phyloP scores from a whole-genome alignment of 768 basidiomycete species.

The Termitomyces sp. region DNA sequence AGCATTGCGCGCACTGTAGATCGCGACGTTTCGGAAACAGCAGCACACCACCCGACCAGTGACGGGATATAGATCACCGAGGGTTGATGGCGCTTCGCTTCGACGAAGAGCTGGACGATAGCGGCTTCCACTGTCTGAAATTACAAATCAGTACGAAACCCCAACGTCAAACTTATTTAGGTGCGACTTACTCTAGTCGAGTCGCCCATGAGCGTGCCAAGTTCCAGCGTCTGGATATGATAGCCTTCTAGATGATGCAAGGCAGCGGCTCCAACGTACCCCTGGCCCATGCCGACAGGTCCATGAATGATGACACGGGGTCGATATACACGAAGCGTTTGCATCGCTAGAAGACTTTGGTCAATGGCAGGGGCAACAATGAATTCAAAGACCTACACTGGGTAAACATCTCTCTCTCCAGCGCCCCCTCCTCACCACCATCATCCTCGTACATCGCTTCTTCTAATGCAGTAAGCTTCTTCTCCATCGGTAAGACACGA shows the following conservation, averaged over 20 bases:
- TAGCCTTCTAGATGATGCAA: conserved; percentile 94
- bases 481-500: conserved; percentile 72
- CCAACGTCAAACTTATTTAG: background rate
- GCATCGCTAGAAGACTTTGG: conserved; percentile 59
- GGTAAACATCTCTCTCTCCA: conserved; percentile 84
- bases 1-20: conserved; percentile 87
- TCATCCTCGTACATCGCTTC: conserved; percentile 92
- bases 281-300: conserved; percentile 82
- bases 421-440: conserved; percentile 68
- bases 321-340: conserved; percentile 84
- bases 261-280: conserved; percentile 83
- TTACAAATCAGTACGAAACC: background rate
- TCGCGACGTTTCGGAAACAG: conserved; percentile 79
- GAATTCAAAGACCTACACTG: conserved; percentile 50
- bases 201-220: conserved; percentile 85
- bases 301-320: conserved; percentile 86
- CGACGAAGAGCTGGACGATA: conserved; percentile 91
- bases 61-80: conserved; percentile 95
- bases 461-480: conserved; percentile 80
- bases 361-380: background rate
- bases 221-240: conserved; percentile 89
- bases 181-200: conserved; percentile 66
- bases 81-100: conserved; percentile 96
- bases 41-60: conserved; percentile 76
- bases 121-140: conserved; percentile 82